Evolutionary conservation across 495 filamentous ascomycete species (phyloP).

Genomic region (Bacidia rubella): DNA sequence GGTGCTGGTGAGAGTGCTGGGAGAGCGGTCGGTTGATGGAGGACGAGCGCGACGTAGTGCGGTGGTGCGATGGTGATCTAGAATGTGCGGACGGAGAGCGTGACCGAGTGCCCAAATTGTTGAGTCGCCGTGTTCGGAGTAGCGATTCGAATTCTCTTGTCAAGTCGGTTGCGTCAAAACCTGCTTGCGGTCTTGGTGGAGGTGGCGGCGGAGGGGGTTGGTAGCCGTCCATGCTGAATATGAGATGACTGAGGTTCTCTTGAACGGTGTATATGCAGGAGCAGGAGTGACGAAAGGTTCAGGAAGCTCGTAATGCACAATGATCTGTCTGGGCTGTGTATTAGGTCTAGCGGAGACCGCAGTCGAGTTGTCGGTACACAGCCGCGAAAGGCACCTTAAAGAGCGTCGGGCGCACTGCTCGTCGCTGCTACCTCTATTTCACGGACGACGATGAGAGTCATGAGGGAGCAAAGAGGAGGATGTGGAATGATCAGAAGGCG

Average conservation of each 20-base stretch:
- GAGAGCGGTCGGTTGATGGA: conserved; percentile 23
- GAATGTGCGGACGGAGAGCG: conserved; percentile 30
- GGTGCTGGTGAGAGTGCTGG: conserved; percentile 30
- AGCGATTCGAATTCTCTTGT: conserved; percentile 62
- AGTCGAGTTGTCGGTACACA: neutral
- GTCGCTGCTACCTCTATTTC: neutral
- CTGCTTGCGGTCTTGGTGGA: conserved; percentile 7
- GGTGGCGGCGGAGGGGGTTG: conserved; percentile 11
- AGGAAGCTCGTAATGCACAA: neutral
- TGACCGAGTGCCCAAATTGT: conserved; percentile 48
- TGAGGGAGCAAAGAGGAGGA: neutral
- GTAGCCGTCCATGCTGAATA: conserved; percentile 8
- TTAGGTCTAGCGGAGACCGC: neutral
- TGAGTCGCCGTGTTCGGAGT: conserved; percentile 64
- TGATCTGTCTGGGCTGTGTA: neutral
- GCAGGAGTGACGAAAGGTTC: neutral
- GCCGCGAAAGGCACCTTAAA: neutral
- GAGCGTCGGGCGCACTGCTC: neutral
- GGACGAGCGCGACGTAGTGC: conserved; percentile 23
- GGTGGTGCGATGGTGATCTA: conserved; percentile 33
- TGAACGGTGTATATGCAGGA: neutral
- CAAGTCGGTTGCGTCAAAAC: conserved; percentile 35
- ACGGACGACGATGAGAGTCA: neutral
- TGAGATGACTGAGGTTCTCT: neutral
- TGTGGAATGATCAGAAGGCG: neutral